phyloP scores from a whole-genome alignment of 768 basidiomycete species.

The Podaxis sp. region DNA sequence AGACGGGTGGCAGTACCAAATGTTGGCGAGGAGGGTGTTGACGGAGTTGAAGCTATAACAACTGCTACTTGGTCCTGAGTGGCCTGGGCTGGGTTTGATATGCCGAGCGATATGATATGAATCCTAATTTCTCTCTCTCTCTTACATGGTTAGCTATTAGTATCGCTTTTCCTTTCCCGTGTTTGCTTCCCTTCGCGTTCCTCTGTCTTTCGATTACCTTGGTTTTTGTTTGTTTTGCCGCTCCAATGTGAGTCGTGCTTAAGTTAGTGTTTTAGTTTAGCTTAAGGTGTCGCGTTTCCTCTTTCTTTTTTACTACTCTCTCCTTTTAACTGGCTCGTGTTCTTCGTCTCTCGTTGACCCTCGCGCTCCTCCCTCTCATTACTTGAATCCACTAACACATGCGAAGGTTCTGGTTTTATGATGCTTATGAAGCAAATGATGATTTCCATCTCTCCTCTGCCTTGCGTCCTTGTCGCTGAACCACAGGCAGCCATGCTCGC shows the following conservation, averaged over 20 bases:
- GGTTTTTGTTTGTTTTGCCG: background rate
- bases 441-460: background rate
- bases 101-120: background rate
- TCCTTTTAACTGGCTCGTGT: background rate
- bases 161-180: background rate
- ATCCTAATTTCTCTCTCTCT: background rate
- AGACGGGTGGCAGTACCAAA: slow-evolving; percentile 97
- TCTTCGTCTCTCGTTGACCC: background rate
- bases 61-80: background rate
- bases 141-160: background rate
- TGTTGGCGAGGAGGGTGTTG: slow-evolving; percentile 85
- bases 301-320: background rate
- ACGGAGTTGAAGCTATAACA: slow-evolving; percentile 80
- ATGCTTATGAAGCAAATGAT: background rate
- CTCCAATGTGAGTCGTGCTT: background rate
- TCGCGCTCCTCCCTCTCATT: too few species aligned
- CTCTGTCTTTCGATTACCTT: background rate
- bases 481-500: too few species aligned
- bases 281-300: background rate
- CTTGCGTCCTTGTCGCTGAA: too few species aligned
- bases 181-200: background rate
- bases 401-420: background rate
- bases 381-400: background rate
- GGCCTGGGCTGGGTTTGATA: too few species aligned
- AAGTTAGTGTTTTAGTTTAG: background rate